Evolutionary conservation across 1,139 yeast genomes (phyloP).

Genomic region (Hanseniaspora gamundiae): DNA sequence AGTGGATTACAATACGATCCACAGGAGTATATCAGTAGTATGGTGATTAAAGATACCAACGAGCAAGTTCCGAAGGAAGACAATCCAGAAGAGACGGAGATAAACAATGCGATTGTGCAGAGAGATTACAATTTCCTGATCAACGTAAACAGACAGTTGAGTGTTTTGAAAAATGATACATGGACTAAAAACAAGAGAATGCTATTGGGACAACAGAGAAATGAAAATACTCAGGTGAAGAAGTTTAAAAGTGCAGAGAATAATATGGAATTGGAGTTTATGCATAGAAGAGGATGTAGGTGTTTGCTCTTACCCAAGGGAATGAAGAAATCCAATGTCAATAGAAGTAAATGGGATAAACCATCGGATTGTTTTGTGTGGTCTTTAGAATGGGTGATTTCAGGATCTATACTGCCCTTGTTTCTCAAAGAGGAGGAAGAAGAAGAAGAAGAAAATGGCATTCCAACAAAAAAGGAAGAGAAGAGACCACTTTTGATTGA

Average conservation of each 20-base stretch:
- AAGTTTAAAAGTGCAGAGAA: constrained; percentile 9
- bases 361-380: constrained; percentile 51
- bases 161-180: constrained; percentile 40
- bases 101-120: constrained; percentile 38
- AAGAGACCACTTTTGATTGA: constrained; percentile 16
- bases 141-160: constrained; percentile 44
- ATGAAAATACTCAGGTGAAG: constrained; percentile 9
- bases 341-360: constrained; percentile 68
- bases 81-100: constrained; percentile 22
- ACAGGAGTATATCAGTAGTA: constrained; percentile 37
- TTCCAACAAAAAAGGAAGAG: constrained; percentile 14
- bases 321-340: constrained; percentile 55
- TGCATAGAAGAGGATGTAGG: constrained; percentile 38
- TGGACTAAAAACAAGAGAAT: constrained; percentile 21
- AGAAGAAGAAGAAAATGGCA: constrained; percentile 15
- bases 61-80: constrained; percentile 26
- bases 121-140: constrained; percentile 75
- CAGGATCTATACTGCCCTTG: background rate
- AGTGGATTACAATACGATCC: constrained; percentile 50
- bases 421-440: background rate
- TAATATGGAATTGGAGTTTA: constrained; percentile 11
- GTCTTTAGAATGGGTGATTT: constrained; percentile 65
- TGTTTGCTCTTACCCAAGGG: constrained; percentile 53
- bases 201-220: constrained; percentile 12
- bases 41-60: constrained; percentile 2